Percentiles rank a stretch among this genome's conserved stretches.
Conservation (phyloP, 2,329 filamentous ascomycete genomes). For the Geosmithia putterillii region DNA sequence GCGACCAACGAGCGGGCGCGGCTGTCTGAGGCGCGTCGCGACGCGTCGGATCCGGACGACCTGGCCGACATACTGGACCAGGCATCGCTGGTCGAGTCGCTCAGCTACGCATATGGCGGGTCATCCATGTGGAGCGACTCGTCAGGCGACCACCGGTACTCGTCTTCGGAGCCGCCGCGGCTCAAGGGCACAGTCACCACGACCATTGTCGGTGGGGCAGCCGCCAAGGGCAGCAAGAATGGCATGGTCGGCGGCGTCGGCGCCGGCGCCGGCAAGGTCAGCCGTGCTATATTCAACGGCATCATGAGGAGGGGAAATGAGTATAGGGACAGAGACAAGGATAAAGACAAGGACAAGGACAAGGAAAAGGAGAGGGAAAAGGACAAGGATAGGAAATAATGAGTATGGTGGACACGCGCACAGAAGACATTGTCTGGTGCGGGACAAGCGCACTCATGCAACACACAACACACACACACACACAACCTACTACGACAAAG, state of each 20-base stretch:
- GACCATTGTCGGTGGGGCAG: background rate
- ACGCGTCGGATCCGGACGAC: conserved; percentile 11
- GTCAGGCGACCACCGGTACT: conserved; percentile 2
- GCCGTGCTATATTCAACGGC: conserved; percentile 27
- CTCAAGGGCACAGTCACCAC: background rate
- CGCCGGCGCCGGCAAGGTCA: conserved; percentile 16
- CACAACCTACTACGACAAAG: too few species aligned
- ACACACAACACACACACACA: too few species aligned
- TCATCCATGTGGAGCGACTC: conserved; percentile 16
- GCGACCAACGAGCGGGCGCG: conserved; percentile 34
- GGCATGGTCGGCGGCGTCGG: background rate
- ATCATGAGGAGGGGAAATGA: conserved; percentile 27
- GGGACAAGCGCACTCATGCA: too few species aligned
- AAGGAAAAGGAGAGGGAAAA: conserved; percentile 1
- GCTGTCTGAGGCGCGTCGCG: conserved; percentile 14
- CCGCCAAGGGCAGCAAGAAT: background rate
- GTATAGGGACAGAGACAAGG: conserved; percentile 21
- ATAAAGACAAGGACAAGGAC: too few species aligned
- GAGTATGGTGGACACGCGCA: background rate
- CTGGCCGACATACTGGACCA: conserved; percentile 37
- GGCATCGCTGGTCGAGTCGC: conserved; percentile 20
- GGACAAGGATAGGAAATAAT: background rate
- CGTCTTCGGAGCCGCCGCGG: background rate
- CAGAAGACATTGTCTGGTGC: too few species aligned
- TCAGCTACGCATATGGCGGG: conserved; percentile 15